Conservation (phyloP, 139 green algal genomes). For the Pseudopediastrum boryanum region DNA sequence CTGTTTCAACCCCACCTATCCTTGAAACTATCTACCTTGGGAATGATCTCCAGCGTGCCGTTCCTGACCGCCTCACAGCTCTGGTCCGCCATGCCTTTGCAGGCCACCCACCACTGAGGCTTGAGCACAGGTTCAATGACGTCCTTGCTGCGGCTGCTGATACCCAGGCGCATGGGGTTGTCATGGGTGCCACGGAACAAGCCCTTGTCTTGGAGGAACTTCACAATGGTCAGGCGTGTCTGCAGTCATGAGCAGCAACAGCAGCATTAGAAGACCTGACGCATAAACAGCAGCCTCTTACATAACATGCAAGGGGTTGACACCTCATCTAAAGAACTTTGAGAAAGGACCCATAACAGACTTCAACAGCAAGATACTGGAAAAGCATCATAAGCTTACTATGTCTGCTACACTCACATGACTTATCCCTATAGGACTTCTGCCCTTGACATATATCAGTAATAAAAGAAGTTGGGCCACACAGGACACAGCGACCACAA, state of each 20-base stretch:
- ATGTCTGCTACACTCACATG: too few relatives aligned
- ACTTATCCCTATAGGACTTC: too few relatives aligned
- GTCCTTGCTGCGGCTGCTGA: conserved; percentile 94
- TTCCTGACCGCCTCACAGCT: conserved; percentile 79
- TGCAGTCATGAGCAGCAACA: conserved; percentile 27
- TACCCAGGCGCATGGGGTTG: conserved; percentile 95
- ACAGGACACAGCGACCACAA: too few relatives aligned
- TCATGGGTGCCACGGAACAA: conserved; percentile 82
- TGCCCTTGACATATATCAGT: too few relatives aligned
- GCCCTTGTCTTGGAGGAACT: conserved; percentile 83
- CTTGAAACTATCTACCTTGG: conserved; percentile 51
- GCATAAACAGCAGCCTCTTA: too few relatives aligned
- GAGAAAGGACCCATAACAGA: too few relatives aligned
- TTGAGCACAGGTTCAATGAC: conserved; percentile 99
- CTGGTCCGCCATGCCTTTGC: conserved; percentile 82
- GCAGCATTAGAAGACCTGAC: background rate
- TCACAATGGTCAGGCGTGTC: conserved; percentile 81
- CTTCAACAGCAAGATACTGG: too few relatives aligned
- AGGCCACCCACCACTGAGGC: conserved; percentile 77
- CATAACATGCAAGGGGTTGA: too few relatives aligned
- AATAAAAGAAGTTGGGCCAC: too few relatives aligned
- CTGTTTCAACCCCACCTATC: background rate
- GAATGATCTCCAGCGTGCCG: conserved; percentile 90
- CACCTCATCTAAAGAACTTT: too few relatives aligned
- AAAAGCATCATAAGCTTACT: too few relatives aligned